Evolutionary conservation across 2,329 filamentous ascomycete genomes (phyloP), one percentile per base, ranked within the genome.

Genomic region (Chrysosporium queenslandicum): DNA sequence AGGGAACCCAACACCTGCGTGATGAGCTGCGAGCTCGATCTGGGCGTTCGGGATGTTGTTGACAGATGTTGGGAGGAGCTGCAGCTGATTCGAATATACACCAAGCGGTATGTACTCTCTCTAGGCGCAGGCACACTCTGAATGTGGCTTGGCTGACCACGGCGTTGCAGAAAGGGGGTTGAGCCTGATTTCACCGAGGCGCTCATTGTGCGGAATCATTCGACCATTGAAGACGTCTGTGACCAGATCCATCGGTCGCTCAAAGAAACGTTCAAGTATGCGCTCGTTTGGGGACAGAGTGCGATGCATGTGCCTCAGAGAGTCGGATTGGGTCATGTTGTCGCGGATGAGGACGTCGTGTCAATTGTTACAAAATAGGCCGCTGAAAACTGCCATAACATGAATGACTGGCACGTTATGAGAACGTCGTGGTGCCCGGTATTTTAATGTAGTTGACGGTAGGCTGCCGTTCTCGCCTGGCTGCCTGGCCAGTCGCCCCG

Each of bases 201-300:
- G 1, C 71, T 98, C 63, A 98, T 98, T 65, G 92, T 98, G 59
- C 79, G 94, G 54, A 82, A 77, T 66, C 86, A 90, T 61, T 88
- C 87, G 64, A 87, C 83, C 11, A 89, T 98, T 64, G 92, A 97
- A 72, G 91, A 98, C 69, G 92, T 98, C 8, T 98, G 92, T 70
- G 92, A 98, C 69, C 82, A 87, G 62, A 86, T 98, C 60, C 92
- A 98, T 72, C 78, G 92, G 56, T 92, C 82, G 23, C 74, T 98
- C 59, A 98, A 97, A 79, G 94, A 98, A 58, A 95, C 89, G 3
- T 98, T 97, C 78, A 98, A 97, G 76, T 96, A 97, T 72, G 94
- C 92, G 2, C 72, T 97, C 59, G 92, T 98, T 0, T 98, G 94
- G 94, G 92, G 92, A 3, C 90, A 90, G 16, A 97, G 91, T 69